Base-by-base conservation (phyloP, 495 filamentous ascomycete genomes). In the Massariosphaeria phaeospora region DNA sequence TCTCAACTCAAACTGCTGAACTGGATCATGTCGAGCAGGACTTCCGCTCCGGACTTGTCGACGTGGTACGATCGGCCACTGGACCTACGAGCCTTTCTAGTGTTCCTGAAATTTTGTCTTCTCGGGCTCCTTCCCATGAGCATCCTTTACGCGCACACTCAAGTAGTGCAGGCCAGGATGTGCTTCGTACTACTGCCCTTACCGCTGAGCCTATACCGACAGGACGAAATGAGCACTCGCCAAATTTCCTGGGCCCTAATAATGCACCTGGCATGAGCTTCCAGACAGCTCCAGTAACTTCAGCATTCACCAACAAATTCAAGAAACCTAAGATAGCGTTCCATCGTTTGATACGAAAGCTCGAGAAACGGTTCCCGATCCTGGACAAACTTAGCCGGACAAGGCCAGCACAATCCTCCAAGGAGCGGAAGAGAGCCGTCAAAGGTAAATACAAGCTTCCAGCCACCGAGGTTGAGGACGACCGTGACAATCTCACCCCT, bases 1-100 rank as follows among this genome's bases (percentile, higher is more conserved):
- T 59, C 34, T 53, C 48, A 21, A 33, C 38, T 2, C 30, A 31
- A 24, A 41, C 38, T 23, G 44, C 24, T 18, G 56, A 48, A 12
- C 24, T 25, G n/a, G 56, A 59, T 26, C 48, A 23, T 11, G 27
- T 17, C 0, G 56, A 53, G 9, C 17, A 17, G 12, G 36, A 47
- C 1, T 23, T 54, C 20, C 56, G 56, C 11, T 25, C 29, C 9
- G 20, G 23, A 17, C 35, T 59, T 8, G 30, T 48, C 15, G n/a
- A 48, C 1, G 54, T 54, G 34, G 48, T 59, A 1, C 56, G 56
- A 13, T 48, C 41, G 20, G 23, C 40, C 12, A 26, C 52, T 8
- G 47, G 20, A 24, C 33, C 52, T 9, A 18, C 38, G 2, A n/a
- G 24, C 31, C 55, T 58, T 27, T 10, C 55, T 6, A 46, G 43